These are phyloP conservation scores for Coleophoma cylindrospora DNA, from an alignment of 2,329 filamentous ascomycete genomes.

Conservation along the genomic window DNA sequence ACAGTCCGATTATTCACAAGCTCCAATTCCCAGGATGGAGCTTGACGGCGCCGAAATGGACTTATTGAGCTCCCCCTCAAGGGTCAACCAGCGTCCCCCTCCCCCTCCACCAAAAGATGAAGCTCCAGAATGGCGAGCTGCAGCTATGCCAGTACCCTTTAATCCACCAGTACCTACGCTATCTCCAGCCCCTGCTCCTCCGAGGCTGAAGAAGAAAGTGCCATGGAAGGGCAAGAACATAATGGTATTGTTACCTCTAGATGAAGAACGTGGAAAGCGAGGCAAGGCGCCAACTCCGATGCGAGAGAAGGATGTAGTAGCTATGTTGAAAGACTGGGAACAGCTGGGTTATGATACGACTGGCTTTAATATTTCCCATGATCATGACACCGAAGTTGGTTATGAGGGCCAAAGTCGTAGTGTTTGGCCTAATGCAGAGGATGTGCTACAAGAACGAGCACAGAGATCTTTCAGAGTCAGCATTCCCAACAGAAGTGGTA, in stretches of 20 bases:
- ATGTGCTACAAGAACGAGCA: conserved; percentile 51
- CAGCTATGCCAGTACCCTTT: conserved; percentile 9
- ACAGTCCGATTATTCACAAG: conserved; percentile 21
- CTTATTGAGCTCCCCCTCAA: conserved; percentile 11
- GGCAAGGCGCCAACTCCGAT: conserved; percentile 51
- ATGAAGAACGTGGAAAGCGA: conserved; percentile 58
- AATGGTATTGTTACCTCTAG: conserved; percentile 62
- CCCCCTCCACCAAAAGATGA: conserved; percentile 26
- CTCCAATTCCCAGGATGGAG: conserved; percentile 16
- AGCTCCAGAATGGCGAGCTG: conserved; percentile 19
- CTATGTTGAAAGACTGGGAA: conserved; percentile 63
- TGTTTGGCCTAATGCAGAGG: conserved; percentile 60
- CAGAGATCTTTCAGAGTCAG: conserved; percentile 53
- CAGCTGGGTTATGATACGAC: conserved; percentile 63
- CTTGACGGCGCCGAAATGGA: conserved; percentile 11
- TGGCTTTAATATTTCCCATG: conserved; percentile 62
- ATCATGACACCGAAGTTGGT: conserved; percentile 12
- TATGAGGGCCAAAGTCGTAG: conserved; percentile 53
- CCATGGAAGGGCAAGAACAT: conserved; percentile 73
- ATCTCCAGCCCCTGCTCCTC: conserved; percentile 36
- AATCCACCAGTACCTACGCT: conserved; percentile 4
- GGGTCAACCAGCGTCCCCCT: conserved; percentile 34
- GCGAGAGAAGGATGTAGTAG: conserved; percentile 46
- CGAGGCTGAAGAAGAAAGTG: conserved; percentile 65
- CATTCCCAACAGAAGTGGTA: conserved; percentile 47